phyloP scores from a whole-genome alignment of 176 grass and related monocot species.

The Puya raimondii region DNA sequence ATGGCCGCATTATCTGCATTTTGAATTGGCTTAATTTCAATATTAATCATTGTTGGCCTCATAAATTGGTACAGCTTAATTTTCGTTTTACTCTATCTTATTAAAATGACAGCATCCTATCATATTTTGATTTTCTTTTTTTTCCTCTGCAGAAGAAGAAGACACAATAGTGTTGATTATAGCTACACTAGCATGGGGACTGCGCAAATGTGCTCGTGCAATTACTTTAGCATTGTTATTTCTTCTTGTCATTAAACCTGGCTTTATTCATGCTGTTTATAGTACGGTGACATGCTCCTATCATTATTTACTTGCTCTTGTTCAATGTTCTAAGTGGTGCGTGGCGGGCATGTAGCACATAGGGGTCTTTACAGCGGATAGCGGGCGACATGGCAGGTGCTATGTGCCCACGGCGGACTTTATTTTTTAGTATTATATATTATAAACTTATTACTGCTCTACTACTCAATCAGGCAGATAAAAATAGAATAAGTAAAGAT shows the following conservation, averaged over 20 bases:
- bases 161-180: slow-evolving; percentile 84
- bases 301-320: not conserved
- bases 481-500: too few relatives aligned
- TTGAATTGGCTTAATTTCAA: not conserved
- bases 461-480: too few relatives aligned
- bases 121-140: slow-evolving; percentile 8
- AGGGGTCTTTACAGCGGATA: too few relatives aligned
- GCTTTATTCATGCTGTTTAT: slow-evolving; percentile 94
- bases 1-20: not conserved
- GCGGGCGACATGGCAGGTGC: too few relatives aligned
- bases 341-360: too few relatives aligned
- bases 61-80: too few relatives aligned
- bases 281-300: slow-evolving; percentile 82
- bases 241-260: slow-evolving; percentile 92
- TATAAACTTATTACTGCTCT: too few relatives aligned
- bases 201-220: slow-evolving; percentile 88
- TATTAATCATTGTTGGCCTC: too few relatives aligned
- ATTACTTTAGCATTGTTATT: slow-evolving; percentile 86
- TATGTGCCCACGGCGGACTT: too few relatives aligned
- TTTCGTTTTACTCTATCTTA: not conserved
- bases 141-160: slow-evolving; percentile 60
- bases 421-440: too few relatives aligned
- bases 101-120: slow-evolving; percentile 12
- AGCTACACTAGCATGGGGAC: slow-evolving; percentile 84
- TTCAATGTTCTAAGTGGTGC: slow-evolving; percentile 2